A percentile compares a stretch with the other conserved stretches of the same genome.
Evolutionary conservation across 1,139 yeast genomes (phyloP).

Genomic region (Hansenula sp.): DNA sequence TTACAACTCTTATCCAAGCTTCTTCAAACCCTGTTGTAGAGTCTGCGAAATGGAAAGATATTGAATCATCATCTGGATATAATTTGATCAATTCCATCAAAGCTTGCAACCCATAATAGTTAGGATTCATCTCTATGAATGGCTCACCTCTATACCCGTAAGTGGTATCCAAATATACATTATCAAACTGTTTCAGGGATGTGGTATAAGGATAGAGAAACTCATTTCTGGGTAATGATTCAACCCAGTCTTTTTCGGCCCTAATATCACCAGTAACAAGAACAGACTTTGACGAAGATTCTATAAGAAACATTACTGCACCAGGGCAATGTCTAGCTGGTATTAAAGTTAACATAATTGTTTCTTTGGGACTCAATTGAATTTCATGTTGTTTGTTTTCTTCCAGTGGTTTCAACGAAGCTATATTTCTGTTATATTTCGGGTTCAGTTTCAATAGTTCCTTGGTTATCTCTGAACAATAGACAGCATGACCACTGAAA

Average conservation of each 20-base stretch:
- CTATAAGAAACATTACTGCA: conserved; percentile 51
- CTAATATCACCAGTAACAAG: conserved; percentile 58
- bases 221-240: conserved; percentile 35
- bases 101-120: conserved; percentile 38
- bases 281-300: conserved; percentile 32
- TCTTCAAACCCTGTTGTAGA: conserved; percentile 54
- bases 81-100: conserved; percentile 31
- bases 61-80: conserved; percentile 37
- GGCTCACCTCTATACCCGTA: conserved; percentile 51
- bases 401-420: conserved; percentile 24
- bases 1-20: conserved; percentile 41
- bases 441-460: conserved; percentile 28
- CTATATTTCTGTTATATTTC: conserved; percentile 25
- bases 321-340: conserved; percentile 64
- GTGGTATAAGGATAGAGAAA: conserved; percentile 40
- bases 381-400: conserved; percentile 27
- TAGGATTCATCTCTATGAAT: conserved; percentile 39
- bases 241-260: conserved; percentile 54
- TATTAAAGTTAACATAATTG: conserved; percentile 26
- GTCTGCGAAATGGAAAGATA: conserved; percentile 40
- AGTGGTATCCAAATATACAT: conserved; percentile 55
- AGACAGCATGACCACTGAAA: conserved; percentile 39
- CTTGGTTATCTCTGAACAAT: conserved; percentile 48
- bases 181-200: conserved; percentile 35
- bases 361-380: conserved; percentile 4